phyloP scores from a whole-genome alignment of 2,329 filamentous ascomycete species.

The Fonsecaea pedrosoi region DNA sequence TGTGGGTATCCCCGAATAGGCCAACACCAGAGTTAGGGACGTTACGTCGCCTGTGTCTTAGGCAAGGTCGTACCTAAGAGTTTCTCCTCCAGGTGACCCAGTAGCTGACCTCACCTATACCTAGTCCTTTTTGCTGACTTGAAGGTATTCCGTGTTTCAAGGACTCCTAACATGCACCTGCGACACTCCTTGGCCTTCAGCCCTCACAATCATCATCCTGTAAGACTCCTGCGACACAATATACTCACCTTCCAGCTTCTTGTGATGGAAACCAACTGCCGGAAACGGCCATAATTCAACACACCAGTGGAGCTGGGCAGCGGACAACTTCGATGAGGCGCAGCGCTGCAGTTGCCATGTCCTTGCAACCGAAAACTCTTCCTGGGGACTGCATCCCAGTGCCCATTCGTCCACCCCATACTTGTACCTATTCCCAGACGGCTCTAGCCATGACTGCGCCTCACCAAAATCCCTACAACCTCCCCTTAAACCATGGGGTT shows the following conservation, averaged over 20 bases:
- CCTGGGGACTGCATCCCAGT: neutral
- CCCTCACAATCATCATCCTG: neutral
- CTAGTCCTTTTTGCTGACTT: too few species aligned
- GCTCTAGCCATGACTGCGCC: conserved; percentile 14
- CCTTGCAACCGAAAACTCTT: conserved; percentile 2
- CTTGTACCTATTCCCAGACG: neutral
- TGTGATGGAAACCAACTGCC: neutral
- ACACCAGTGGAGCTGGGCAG: conserved; percentile 16
- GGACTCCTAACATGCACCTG: neutral
- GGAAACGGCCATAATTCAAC: neutral
- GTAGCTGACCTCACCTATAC: too few species aligned
- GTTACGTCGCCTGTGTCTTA: conserved; percentile 1
- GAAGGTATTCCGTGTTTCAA: too few species aligned
- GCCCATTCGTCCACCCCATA: neutral
- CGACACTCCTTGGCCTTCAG: neutral
- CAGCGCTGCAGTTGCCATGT: conserved; percentile 11
- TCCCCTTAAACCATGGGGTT: too few species aligned
- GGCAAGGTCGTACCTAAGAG: neutral
- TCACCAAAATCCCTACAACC: conserved; percentile 17
- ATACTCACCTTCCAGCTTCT: neutral
- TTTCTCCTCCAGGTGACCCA: too few species aligned
- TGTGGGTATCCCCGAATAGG: neutral
- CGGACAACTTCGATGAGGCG: conserved; percentile 6
- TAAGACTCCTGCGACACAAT: neutral
- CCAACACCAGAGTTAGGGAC: neutral